Evolutionary conservation across 176 grass and related monocot species (phyloP).

Genomic region (Panicum miliaceum): DNA sequence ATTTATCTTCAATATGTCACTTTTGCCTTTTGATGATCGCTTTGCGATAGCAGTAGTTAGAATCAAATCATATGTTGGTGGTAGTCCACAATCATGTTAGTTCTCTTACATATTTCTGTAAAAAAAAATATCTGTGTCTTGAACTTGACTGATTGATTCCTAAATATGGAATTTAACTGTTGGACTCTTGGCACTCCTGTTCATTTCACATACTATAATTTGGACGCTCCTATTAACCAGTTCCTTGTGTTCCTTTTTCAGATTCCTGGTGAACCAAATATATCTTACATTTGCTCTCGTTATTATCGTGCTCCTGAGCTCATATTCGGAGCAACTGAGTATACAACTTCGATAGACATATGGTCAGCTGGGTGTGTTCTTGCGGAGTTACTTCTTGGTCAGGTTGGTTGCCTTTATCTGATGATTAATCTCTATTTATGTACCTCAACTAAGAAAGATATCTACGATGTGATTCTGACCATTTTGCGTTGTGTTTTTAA

Average conservation of each 20-base stretch:
- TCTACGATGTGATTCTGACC: conserved; percentile 24
- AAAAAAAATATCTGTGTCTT: background rate
- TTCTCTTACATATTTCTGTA: background rate
- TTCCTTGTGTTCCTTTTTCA: conserved; percentile 5
- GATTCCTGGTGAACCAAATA: conserved; percentile 65
- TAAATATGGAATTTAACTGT: background rate
- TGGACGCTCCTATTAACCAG: background rate
- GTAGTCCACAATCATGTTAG: background rate
- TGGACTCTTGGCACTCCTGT: background rate
- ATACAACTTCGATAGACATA: conserved; percentile 73
- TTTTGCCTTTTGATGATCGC: conserved; percentile 4
- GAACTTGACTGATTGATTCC: conserved; percentile 10
- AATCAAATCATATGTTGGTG: conserved; percentile 5
- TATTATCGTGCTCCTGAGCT: conserved; percentile 80
- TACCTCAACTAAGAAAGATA: background rate
- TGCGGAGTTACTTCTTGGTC: conserved; percentile 70
- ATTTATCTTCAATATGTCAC: conserved; percentile 5
- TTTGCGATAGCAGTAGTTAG: background rate
- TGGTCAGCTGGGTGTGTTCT: conserved; percentile 80
- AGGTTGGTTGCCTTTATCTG: conserved; percentile 56
- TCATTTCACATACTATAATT: background rate
- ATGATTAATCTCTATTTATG: background rate
- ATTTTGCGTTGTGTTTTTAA: conserved; percentile 34
- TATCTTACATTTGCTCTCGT: conserved; percentile 76
- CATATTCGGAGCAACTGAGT: conserved; percentile 72